Percentiles rank a stretch among this genome's conserved stretches.
Evolutionary conservation across 371 early-diverging fungal species (phyloP).

Genomic region (Mortierella sp.): DNA sequence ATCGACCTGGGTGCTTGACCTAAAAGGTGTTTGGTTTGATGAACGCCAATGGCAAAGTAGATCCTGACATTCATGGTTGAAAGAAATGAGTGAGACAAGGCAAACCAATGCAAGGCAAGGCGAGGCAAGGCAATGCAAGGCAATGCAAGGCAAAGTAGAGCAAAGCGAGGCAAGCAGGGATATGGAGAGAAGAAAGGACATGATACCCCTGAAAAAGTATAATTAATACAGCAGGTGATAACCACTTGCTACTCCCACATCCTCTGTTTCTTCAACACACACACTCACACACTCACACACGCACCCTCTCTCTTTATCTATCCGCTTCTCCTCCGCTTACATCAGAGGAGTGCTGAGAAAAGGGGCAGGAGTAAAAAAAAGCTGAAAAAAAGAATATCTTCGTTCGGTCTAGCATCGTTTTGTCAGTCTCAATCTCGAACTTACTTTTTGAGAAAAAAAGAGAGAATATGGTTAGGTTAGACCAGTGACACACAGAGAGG

Average conservation of each 20-base stretch:
- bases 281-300: no score
- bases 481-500: background rate
- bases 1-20: background rate
- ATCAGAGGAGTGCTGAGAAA: background rate
- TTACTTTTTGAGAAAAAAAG: background rate
- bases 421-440: background rate
- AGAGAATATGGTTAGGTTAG: background rate
- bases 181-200: background rate
- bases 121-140: background rate
- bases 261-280: no score
- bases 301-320: no score
- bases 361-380: background rate
- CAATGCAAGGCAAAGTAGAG: background rate
- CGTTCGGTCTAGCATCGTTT: background rate
- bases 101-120: background rate
- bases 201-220: background rate
- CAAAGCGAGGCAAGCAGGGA: no score
- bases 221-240: background rate
- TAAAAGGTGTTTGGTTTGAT: background rate
- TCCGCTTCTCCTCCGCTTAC: no score
- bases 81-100: background rate
- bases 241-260: background rate
- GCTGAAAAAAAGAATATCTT: background rate
- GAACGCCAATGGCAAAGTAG: background rate
- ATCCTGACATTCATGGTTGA: background rate